Evolutionary conservation across 176 grass and related monocot species (phyloP), one percentile per base, ranked within the genome.

Genomic region (Oryza coarctata): DNA sequence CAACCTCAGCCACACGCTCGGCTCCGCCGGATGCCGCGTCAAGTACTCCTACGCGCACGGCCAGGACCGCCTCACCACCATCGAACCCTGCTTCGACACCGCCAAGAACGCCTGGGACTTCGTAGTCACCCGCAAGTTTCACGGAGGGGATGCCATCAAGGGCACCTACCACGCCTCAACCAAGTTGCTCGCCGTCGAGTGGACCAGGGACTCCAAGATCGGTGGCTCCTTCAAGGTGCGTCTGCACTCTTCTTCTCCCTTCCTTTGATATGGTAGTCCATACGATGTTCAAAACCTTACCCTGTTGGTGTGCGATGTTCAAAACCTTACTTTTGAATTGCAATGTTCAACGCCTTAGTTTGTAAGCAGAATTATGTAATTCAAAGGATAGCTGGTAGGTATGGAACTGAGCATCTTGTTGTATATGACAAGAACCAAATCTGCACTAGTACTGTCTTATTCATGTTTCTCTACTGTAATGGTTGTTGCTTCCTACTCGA

Each of bases 31-130:
- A 0, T 99, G 87, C 80, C 87, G 91, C 67, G 10, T 95, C 73
- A 99, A 94, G 93, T 99, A 99, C 30, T 65, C 84, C 52, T 99
- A 95, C 74, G 82, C 91, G 4, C 93, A 99, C 50, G 93, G 96
- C 9, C 73, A 22, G 15, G 71, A 86, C 25, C 45, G 80, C 62
- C 85, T 89, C 77, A 99, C 96, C 50, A 88, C 92, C 71, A 27
- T 99, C 29, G 96, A 95, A 80, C 90, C 96, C 6, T 65, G 81
- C 77, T 95, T 93, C 25, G 96, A 98, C 82, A 81, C 88, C 36
- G 91, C 62, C 15, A 88, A 93, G 40, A 91, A 98, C 76, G 63
- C 87, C 0, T 98, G 96, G 96, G 96, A 95, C 58, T 95, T 98
- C 87, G 90, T 84, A 52, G 63, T 98, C 74, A 75, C 85, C 55